Evolutionary conservation across 225 moss, liverwort and hornwort species (phyloP), one percentile per base, ranked within the genome.

Genomic region (Ulota crispa): DNA sequence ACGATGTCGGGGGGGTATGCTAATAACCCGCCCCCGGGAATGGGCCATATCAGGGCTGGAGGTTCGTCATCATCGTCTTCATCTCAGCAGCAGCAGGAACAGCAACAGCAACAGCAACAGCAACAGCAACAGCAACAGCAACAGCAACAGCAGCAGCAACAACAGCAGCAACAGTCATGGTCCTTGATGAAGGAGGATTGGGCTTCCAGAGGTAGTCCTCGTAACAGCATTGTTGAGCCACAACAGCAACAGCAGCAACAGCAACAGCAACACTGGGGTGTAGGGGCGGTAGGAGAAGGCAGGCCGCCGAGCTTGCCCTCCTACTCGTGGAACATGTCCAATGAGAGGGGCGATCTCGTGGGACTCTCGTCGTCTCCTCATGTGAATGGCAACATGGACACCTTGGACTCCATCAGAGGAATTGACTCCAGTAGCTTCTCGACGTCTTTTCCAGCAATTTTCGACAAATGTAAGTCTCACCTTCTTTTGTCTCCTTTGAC

Each of bases 381-480:
- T 65, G 84, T 89, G 61, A 91, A 85, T 83, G 97, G 94, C 74
- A 88, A 70, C 54, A 24, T 89, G 55, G 97, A 97, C 37, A 88
- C 76, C 64, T 43, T 90, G 73, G 96, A 97, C 10, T 88, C 91
- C 7, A 88, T 91, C 31, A 87, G 88, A 65, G 94, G 92, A 75
- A 89, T 80, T 16, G 93, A 95, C 68, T 75, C 85, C 20, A 92
- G 88, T 64, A 93, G 89, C 64, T 95, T 97, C 87, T 93, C 97
- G 53, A 92, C 90, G 74, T 93, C 97, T 68, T 95, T 95, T 76
- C 95, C 95, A 43, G 97, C 91, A 28, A 77, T 95, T 66, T 95
- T 95, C 70, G 93, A 88, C 82, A 92, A 91, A 89, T 62, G 97
- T 97, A 92, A 86, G 81, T 2, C 83, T 59, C 26, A 27, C 59